These are phyloP conservation scores for Lagenaria siceraria DNA, from an alignment of 306 rosid genomes.

Conservation along the genomic window DNA sequence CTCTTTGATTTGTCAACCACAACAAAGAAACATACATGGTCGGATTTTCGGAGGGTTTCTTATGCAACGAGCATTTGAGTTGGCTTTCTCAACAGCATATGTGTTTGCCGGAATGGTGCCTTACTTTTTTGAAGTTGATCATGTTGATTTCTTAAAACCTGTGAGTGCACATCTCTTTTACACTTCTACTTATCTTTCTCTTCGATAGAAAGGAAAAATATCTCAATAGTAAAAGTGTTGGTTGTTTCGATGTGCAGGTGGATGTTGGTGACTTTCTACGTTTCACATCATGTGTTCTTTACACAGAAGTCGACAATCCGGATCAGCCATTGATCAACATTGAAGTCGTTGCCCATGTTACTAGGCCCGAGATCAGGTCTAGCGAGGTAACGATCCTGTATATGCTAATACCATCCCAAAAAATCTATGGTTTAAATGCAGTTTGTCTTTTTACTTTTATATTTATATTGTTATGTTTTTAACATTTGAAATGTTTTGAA, in stretches of 20 bases:
- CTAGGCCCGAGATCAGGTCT: slow-evolving; percentile 78
- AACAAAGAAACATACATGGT: slow-evolving; percentile 94
- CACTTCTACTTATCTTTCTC: not conserved
- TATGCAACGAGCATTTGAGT: slow-evolving; percentile 90
- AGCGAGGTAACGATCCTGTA: slow-evolving; percentile 46
- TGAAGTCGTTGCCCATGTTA: slow-evolving; percentile 97
- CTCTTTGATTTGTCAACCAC: slow-evolving; percentile 86
- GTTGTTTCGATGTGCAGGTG: slow-evolving; percentile 37
- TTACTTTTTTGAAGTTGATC: slow-evolving; percentile 89
- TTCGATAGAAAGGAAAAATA: not conserved
- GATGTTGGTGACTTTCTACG: slow-evolving; percentile 95
- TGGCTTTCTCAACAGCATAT: slow-evolving; percentile 92
- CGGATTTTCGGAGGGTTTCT: slow-evolving; percentile 92
- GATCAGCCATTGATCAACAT: slow-evolving; percentile 80
- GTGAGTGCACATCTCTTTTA: slow-evolving; percentile 32
- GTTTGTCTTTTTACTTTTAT: not conserved
- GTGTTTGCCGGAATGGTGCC: slow-evolving; percentile 88
- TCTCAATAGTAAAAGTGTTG: not conserved
- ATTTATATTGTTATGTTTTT: not conserved
- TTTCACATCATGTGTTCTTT: slow-evolving; percentile 72
- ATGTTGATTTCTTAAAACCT: slow-evolving; percentile 84
- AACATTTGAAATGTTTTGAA: not conserved
- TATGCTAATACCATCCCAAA: not conserved
- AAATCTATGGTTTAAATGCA: not conserved
- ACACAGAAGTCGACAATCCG: slow-evolving; percentile 56